These are phyloP conservation scores for Mortierella sp. DNA, from an alignment of 371 early-diverging fungal genomes.

Conservation along the genomic window DNA sequence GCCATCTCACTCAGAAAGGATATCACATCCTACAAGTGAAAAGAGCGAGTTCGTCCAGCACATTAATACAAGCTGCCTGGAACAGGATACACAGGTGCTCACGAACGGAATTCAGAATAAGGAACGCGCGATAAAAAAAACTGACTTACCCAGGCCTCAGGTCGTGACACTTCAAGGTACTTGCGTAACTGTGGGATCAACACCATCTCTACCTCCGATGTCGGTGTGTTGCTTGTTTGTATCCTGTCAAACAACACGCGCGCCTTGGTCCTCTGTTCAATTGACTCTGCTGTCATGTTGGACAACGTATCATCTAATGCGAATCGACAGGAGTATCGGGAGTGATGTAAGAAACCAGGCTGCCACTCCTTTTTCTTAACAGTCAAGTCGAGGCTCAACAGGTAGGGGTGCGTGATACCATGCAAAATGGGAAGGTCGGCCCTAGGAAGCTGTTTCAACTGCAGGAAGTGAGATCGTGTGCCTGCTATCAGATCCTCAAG, in stretches of 20 bases:
- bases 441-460: background rate
- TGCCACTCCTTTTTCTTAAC: background rate
- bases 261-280: slow-evolving; percentile 32
- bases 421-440: background rate
- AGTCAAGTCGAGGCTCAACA: no score
- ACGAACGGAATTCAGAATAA: slow-evolving; percentile 13
- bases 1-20: slow-evolving; percentile 16
- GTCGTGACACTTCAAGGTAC: slow-evolving; percentile 17
- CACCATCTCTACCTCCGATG: background rate
- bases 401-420: background rate
- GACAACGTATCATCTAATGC: background rate
- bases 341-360: background rate
- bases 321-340: background rate
- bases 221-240: background rate
- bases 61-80: background rate
- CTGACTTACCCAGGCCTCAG: slow-evolving; percentile 32
- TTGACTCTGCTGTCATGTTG: background rate
- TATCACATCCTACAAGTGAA: slow-evolving; percentile 22
- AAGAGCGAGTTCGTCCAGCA: background rate
- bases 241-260: slow-evolving; percentile 32
- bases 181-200: slow-evolving; percentile 18
- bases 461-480: slow-evolving; percentile 10
- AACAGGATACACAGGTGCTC: no score
- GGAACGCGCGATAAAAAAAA: slow-evolving; percentile 6
- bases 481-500: slow-evolving; percentile 22